Evolutionary conservation across 805 yeast genomes (phyloP), one percentile per base, ranked within the genome.

Genomic region (Candida dajiaensis): DNA sequence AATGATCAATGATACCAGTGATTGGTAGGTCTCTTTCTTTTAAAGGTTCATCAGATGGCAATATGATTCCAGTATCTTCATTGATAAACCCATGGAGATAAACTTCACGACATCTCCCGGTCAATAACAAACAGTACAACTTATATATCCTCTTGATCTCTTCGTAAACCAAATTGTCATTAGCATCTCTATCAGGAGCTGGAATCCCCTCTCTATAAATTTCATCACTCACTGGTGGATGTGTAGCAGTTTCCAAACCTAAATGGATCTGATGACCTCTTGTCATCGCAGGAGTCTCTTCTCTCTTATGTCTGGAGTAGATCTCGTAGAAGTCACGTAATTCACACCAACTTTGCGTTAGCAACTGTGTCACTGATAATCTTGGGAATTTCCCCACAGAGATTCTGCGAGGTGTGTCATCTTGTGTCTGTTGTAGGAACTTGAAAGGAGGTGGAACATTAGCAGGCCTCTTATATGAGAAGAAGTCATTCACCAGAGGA

Each of bases 261-360:
- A 59, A 57, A 61, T 85, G 90, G 5, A 67, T 66, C 26, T 53
- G 55, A 6, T 64, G 57, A 0, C 92, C 92, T 12, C 65, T 51
- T 3, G 47, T 46, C 70, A 83, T 72, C 3, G 74, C 70, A 3
- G 50, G 53, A 5, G 73, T 74, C 20, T 62, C 62, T 28, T 54
- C 59, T 2, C 55, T 55, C 2, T 61, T 63, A 6, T 72, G 65
- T 19, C 72, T 71, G 0, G 81, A 65, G 53, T 76, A 84, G 0
- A 79, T 57, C 21, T 72, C 70, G 57, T 78, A 85, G 48, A 74
- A 70, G 18, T 67, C 70, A 37, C 79, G 65, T 40, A 85, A 63
- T 61, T 85, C 92, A 67, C 94, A 85, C 86, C 89, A 85, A 15
- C 72, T 63, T 28, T 74, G 69, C 0, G 83, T 76, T 11, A 82